These are phyloP conservation scores for Tetrahymena elliotti DNA, from an alignment of 73 alveolate genomes.

Conservation along the genomic window DNA sequence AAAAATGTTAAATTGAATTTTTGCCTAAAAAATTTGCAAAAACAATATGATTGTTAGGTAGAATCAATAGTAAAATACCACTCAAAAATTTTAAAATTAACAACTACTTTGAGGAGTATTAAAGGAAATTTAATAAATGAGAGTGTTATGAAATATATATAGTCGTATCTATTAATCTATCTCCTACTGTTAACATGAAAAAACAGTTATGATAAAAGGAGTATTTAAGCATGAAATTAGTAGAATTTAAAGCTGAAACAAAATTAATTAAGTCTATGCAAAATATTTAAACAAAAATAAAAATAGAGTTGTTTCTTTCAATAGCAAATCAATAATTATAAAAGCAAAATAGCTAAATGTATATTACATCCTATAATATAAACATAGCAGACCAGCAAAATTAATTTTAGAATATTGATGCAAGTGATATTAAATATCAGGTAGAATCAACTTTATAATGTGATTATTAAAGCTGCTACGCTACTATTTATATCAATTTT, in stretches of 20 bases:
- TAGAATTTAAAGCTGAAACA: background rate
- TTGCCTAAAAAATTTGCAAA: background rate
- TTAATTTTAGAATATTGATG: background rate
- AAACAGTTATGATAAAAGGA: background rate
- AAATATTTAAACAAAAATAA: too few species aligned
- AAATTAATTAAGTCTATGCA: background rate
- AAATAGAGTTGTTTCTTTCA: background rate
- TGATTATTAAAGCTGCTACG: background rate
- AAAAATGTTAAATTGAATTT: background rate
- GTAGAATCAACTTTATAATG: background rate
- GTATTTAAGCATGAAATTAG: background rate
- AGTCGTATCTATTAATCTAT: background rate
- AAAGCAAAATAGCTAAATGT: background rate
- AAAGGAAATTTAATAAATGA: background rate
- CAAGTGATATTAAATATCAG: background rate
- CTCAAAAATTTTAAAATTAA: background rate
- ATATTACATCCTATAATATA: background rate
- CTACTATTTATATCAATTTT: too few species aligned
- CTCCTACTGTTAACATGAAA: background rate
- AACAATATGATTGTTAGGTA: background rate
- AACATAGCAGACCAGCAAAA: background rate
- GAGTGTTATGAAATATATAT: background rate
- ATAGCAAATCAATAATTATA: background rate
- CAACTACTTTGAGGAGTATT: background rate
- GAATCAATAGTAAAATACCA: background rate